Base-by-base conservation (phyloP, 2,329 filamentous ascomycete genomes). In the Trichoderma endophyticum region DNA sequence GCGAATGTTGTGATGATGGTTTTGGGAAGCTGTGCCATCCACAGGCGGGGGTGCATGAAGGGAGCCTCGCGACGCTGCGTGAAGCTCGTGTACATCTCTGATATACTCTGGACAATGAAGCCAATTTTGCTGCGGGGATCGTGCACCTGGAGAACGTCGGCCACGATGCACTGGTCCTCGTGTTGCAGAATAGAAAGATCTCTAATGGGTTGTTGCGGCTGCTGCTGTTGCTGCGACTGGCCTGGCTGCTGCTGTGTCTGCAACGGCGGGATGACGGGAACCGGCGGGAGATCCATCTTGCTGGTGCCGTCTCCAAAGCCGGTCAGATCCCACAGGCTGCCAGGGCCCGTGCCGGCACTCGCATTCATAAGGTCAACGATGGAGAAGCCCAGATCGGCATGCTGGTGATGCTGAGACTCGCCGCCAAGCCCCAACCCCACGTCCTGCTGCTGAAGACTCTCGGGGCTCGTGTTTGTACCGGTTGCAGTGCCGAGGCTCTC, bases 41-140 rank as follows among this genome's bases (percentile, higher is more conserved):
- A 85, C 21, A 86, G 79, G 11, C 81, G 78, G 43, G 80, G 78
- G 74, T 86, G 84, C 69, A 86, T 78, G 74, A 83, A 86, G 36
- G 83, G 80, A 24, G 83, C 79, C 7, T 79, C 75, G 71, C 80
- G 80, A 6, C 80, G 79, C 34, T 76, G 77, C 15, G 82, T 79
- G 71, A 82, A 84, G 62, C 59, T 77, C 24, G 73, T 63, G 75
- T 80, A 82, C 57, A 84, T 73, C 28, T 77, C 66, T 6, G 77
- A 81, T 8, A 84, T 64, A 15, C 73, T 64, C 26, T 76, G 71
- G 65, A 84, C 74, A n/a, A 80, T 76, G 74, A 78, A 81, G 68
- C 82, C 81, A 39, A 83, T 74, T 26, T 78, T 76, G 26, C 80
- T 79, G 61, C 77, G 76, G 34, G 80, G 77, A 71, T 84, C 80